Conservation (phyloP, 2,329 filamentous ascomycete species). For the Pseudogymnoascus sp. region DNA sequence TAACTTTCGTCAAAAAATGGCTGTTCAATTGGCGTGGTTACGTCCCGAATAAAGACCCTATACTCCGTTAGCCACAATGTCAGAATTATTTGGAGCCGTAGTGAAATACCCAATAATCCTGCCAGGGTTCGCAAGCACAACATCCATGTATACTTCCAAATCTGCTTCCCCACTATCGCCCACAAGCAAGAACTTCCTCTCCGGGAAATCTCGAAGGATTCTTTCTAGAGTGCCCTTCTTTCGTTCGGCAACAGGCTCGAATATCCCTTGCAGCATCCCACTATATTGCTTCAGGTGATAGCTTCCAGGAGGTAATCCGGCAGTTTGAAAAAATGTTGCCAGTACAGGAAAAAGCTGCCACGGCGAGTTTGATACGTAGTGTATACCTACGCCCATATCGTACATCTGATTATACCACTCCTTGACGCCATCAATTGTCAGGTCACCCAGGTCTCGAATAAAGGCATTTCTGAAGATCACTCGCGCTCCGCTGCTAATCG, state of each 20-base stretch:
- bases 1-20: constrained; percentile 61
- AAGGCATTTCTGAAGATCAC: constrained; percentile 98
- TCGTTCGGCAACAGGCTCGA: constrained; percentile 90
- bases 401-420: constrained; percentile 81
- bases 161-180: constrained; percentile 96
- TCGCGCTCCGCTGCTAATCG: constrained; percentile 74
- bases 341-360: constrained; percentile 95
- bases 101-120: constrained; percentile 54
- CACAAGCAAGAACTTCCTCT: constrained; percentile 80
- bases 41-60: constrained; percentile 80
- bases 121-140: constrained; percentile 75
- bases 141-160: constrained; percentile 90
- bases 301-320: constrained; percentile 75
- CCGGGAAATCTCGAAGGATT: constrained; percentile 81
- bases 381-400: constrained; percentile 73
- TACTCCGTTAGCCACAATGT: not conserved
- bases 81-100: not conserved
- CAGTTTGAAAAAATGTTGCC: constrained; percentile 71
- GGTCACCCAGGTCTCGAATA: constrained; percentile 70
- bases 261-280: constrained; percentile 95
- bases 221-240: constrained; percentile 83
- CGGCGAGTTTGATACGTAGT: constrained; percentile 98
- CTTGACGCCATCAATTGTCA: constrained; percentile 76
- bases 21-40: constrained; percentile 67
- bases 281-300: constrained; percentile 94